Conservation (phyloP, 1,284 basidiomycete species). For the Neonothopanus nambi region DNA sequence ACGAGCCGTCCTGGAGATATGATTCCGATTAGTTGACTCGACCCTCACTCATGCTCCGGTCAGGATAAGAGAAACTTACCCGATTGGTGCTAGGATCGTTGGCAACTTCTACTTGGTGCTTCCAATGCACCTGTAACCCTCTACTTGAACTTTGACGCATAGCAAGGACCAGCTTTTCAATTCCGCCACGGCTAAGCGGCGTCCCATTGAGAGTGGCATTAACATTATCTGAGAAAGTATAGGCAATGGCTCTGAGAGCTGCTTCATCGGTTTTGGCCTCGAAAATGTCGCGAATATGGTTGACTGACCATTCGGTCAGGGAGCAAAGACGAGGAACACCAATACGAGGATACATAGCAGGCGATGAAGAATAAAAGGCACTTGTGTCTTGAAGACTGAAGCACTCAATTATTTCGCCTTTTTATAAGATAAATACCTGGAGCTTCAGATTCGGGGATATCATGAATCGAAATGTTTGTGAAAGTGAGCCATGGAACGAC, state of each 20-base stretch:
- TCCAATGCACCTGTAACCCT: slow-evolving; percentile 50
- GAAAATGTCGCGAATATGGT: slow-evolving; percentile 52
- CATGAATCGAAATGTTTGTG: no score
- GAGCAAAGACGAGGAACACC: slow-evolving; percentile 31
- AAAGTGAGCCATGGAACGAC: no score
- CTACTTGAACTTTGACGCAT: slow-evolving; percentile 42
- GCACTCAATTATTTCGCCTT: no score
- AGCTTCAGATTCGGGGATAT: no score
- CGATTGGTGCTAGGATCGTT: slow-evolving; percentile 39
- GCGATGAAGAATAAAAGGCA: no score
- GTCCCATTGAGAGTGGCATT: slow-evolving; percentile 47
- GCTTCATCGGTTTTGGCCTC: slow-evolving; percentile 48
- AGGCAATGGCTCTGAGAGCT: slow-evolving; percentile 42
- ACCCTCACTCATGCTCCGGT: no score
- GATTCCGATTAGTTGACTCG: slow-evolving; percentile 3
- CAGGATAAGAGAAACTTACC: slow-evolving; percentile 31
- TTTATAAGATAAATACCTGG: no score
- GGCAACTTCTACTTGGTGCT: slow-evolving; percentile 45
- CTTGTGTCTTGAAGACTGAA: no score
- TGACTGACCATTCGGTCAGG: slow-evolving; percentile 52
- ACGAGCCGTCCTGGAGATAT: slow-evolving; percentile 43
- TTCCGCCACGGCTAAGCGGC: slow-evolving; percentile 38
- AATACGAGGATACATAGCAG: no score
- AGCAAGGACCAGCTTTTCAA: slow-evolving; percentile 44
- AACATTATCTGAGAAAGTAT: slow-evolving; percentile 46